Conservation (phyloP, 495 filamentous ascomycete genomes). For the Ramalina intermedia region DNA sequence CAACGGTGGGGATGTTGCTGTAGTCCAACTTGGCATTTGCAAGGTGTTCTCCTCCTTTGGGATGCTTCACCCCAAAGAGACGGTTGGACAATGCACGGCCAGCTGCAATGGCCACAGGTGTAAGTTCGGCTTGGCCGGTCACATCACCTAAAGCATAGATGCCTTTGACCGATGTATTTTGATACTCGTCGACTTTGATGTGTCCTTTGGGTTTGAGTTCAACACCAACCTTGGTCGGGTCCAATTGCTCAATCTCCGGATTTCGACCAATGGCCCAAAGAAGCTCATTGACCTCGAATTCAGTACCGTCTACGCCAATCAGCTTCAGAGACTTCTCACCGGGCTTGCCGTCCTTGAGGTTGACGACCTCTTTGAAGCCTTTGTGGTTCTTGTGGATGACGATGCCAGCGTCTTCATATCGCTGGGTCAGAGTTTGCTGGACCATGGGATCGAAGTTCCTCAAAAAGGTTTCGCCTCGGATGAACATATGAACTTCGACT, state of each 20-base stretch:
- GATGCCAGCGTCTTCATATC: constrained; percentile 74
- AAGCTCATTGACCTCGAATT: constrained; percentile 43
- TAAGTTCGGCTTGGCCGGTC: constrained; percentile 43
- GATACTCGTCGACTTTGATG: constrained; percentile 40
- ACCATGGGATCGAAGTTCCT: constrained; percentile 92
- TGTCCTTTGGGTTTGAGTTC: constrained; percentile 31
- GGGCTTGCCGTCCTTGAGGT: constrained; percentile 33
- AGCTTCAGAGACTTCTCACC: constrained; percentile 37
- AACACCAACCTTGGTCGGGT: constrained; percentile 39
- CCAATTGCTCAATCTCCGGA: constrained; percentile 45
- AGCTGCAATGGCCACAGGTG: constrained; percentile 47
- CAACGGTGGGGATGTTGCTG: constrained; percentile 44
- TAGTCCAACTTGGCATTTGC: constrained; percentile 37
- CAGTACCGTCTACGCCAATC: constrained; percentile 31
- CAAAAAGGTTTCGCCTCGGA: constrained; percentile 75
- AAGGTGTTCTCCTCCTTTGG: constrained; percentile 21
- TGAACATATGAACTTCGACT: constrained; percentile 88
- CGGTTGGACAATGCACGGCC: constrained; percentile 43
- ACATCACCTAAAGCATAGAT: constrained; percentile 48
- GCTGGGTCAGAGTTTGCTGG: constrained; percentile 66
- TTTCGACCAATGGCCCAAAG: constrained; percentile 51
- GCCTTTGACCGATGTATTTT: constrained; percentile 40
- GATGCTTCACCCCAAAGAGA: constrained; percentile 33
- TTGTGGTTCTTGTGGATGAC: constrained; percentile 63
- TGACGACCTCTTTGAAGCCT: constrained; percentile 59